Percentiles rank a stretch among this genome's conserved stretches.
These are phyloP conservation scores for Gymnopilus junonius DNA, from an alignment of 768 basidiomycete species.

Conservation along the genomic window DNA sequence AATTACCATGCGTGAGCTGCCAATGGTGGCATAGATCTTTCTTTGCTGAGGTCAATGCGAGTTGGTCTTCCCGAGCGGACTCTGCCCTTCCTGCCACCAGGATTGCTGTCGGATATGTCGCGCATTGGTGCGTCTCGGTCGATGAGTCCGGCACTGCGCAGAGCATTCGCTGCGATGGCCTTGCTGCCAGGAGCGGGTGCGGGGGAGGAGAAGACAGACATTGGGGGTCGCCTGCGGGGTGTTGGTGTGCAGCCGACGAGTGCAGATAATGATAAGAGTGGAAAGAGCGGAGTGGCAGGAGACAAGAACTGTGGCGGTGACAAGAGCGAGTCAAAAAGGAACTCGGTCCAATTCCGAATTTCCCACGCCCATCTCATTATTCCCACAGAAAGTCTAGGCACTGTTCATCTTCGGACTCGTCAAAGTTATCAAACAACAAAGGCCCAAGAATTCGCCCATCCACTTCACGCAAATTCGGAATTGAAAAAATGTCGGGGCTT, in stretches of 20 bases:
- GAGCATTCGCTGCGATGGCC: slow-evolving; percentile 60
- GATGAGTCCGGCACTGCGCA: slow-evolving; percentile 75
- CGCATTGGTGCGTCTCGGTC: slow-evolving; percentile 80
- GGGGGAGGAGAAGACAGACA: slow-evolving; percentile 60
- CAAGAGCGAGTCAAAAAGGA: slow-evolving; percentile 42
- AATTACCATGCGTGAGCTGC: slow-evolving; percentile 65
- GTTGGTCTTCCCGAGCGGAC: slow-evolving; percentile 58
- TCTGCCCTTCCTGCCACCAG: slow-evolving; percentile 78
- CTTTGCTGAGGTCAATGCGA: slow-evolving; percentile 63
- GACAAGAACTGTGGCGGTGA: slow-evolving; percentile 24
- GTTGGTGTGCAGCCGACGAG: slow-evolving; percentile 5
- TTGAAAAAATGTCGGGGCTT: slow-evolving; percentile 7
- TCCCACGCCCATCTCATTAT: slow-evolving; percentile 30
- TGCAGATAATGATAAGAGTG: slow-evolving; percentile 1
- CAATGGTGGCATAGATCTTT: slow-evolving; percentile 43
- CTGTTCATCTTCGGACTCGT: slow-evolving; percentile 26
- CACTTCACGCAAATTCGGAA: slow-evolving; percentile 29
- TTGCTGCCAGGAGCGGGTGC: slow-evolving; percentile 62
- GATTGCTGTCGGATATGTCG: slow-evolving; percentile 62
- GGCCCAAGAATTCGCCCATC: slow-evolving; percentile 39
- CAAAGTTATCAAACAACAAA: slow-evolving; percentile 25
- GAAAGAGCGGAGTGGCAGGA: slow-evolving; percentile 16
- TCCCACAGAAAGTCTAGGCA: too few relatives aligned
- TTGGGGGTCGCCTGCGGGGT: slow-evolving; percentile 10
- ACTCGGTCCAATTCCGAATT: slow-evolving; percentile 19